These are phyloP conservation scores for Oryza rufipogon DNA, from an alignment of 176 grass and related monocot species.

Conservation along the genomic window DNA sequence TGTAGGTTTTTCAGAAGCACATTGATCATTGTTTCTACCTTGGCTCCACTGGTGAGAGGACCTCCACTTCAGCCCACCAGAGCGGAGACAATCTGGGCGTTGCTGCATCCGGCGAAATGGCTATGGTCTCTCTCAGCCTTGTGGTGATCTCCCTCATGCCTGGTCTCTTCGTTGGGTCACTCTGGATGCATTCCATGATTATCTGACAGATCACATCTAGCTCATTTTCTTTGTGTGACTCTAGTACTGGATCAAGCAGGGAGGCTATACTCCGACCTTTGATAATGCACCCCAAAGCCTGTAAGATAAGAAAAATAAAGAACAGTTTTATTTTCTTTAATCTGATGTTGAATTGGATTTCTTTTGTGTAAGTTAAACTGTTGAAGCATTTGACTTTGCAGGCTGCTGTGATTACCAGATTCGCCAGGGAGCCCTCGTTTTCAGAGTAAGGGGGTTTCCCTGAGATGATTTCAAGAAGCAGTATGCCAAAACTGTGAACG, in stretches of 20 bases:
- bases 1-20: background rate
- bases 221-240: slow-evolving; percentile 51
- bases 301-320: background rate
- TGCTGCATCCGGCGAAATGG: slow-evolving; percentile 74
- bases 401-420: slow-evolving; percentile 47
- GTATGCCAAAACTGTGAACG: slow-evolving; percentile 64
- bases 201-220: slow-evolving; percentile 59
- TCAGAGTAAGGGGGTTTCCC: slow-evolving; percentile 56
- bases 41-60: slow-evolving; percentile 67
- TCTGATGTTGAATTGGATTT: background rate
- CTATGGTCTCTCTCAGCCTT: slow-evolving; percentile 46
- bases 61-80: slow-evolving; percentile 90
- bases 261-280: slow-evolving; percentile 37
- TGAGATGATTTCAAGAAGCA: slow-evolving; percentile 87
- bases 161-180: slow-evolving; percentile 59
- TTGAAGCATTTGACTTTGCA: background rate
- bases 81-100: slow-evolving; percentile 74
- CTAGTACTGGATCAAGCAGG: slow-evolving; percentile 57
- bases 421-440: slow-evolving; percentile 46
- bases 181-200: slow-evolving; percentile 62
- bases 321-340: background rate
- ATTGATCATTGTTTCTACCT: slow-evolving; percentile 30
- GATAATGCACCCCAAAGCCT: slow-evolving; percentile 62
- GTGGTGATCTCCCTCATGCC: slow-evolving; percentile 58
- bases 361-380: background rate